A percentile compares a stretch with the other conserved stretches of the same genome.
phyloP scores from a whole-genome alignment of 371 early-diverging fungal genomes.

The Circinella minor region DNA sequence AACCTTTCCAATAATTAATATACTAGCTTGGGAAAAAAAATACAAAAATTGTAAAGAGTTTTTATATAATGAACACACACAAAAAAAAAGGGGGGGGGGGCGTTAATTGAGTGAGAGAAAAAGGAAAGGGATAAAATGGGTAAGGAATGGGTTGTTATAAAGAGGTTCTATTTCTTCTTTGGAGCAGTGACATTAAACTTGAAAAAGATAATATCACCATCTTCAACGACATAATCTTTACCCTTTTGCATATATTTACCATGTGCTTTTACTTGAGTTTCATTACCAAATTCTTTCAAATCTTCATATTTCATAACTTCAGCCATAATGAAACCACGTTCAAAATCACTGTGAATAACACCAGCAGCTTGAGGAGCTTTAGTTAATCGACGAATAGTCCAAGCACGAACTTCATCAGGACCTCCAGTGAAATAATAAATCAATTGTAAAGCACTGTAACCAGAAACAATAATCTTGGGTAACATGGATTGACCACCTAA shows the following conservation, averaged over 20 bases:
- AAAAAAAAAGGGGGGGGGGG: too few species aligned
- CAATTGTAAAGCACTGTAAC: conserved; percentile 90
- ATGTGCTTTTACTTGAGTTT: conserved; percentile 90
- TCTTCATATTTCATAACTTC: conserved; percentile 95
- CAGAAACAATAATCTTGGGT: conserved; percentile 92
- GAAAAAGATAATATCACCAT: conserved; percentile 88
- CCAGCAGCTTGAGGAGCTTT: conserved; percentile 98
- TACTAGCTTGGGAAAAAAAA: too few species aligned
- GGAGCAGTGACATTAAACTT: conserved; percentile 63
- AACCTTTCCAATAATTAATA: too few species aligned
- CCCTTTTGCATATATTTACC: conserved; percentile 96
- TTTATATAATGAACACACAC: neutral
- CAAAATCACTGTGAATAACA: conserved; percentile 92
- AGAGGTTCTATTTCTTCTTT: conserved; percentile 27
- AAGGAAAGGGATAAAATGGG: neutral
- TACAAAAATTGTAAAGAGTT: neutral
- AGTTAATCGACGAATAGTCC: conserved; percentile 93
- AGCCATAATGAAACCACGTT: conserved; percentile 97
- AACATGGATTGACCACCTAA: conserved; percentile 68
- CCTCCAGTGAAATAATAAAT: conserved; percentile 99
- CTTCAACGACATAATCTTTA: conserved; percentile 91
- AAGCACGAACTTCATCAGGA: conserved; percentile 92
- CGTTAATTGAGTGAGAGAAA: too few species aligned
- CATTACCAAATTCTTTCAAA: conserved; percentile 80
- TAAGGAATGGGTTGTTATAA: neutral